These are phyloP conservation scores for Coemansia sp. DNA, from an alignment of 192 early-diverging fungal genomes.

Conservation along the genomic window DNA sequence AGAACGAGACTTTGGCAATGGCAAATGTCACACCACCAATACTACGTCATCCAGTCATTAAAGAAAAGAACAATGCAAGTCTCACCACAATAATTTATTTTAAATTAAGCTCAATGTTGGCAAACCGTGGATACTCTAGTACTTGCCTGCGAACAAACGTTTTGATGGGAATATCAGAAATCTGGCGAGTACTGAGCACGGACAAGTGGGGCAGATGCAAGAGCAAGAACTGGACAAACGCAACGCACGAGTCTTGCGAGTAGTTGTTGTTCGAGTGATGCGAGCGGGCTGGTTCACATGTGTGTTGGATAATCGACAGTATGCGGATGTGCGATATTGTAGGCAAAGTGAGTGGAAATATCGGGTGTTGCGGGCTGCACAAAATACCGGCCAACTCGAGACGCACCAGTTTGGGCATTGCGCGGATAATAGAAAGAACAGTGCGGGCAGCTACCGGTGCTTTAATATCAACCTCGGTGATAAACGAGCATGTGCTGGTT, in stretches of 20 bases:
- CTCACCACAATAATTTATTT: background rate
- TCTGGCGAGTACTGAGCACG: background rate
- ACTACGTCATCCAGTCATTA: background rate
- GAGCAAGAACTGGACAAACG: background rate
- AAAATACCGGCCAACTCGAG: slow-evolving; percentile 3
- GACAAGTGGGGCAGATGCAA: background rate
- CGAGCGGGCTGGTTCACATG: background rate
- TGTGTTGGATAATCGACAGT: background rate
- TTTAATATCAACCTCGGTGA: background rate
- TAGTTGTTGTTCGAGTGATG: too few species aligned
- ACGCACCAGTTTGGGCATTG: background rate
- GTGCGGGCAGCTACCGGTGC: background rate
- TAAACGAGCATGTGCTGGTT: background rate
- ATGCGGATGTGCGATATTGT: background rate
- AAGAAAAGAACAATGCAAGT: background rate
- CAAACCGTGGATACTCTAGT: background rate
- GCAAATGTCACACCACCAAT: background rate
- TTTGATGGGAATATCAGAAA: background rate
- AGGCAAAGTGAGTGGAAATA: too few species aligned
- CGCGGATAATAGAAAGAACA: background rate
- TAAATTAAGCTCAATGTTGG: background rate
- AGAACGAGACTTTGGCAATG: slow-evolving; percentile 1
- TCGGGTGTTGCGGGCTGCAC: background rate
- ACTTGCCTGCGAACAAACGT: background rate
- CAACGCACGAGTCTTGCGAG: background rate